Evolutionary conservation across 352 stramenopile species (phyloP).

Genomic region (Globisporangium viniferum): DNA sequence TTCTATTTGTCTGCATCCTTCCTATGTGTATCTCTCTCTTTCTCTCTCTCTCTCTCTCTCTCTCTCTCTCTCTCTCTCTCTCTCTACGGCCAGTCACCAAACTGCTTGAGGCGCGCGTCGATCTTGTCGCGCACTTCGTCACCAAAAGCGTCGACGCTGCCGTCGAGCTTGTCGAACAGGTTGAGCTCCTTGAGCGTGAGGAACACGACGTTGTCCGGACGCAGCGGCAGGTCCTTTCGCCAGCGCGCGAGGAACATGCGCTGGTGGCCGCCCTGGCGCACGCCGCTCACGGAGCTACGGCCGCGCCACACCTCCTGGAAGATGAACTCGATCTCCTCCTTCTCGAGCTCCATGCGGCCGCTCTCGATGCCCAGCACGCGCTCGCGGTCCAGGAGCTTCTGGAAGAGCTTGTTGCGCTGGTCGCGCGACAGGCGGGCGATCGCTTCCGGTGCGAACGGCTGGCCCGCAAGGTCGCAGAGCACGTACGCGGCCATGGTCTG

Average conservation of each 20-base stretch:
- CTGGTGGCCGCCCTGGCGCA: constrained; percentile 70
- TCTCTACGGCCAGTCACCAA: constrained; percentile 44
- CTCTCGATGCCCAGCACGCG: constrained; percentile 52
- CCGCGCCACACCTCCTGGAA: constrained; percentile 85
- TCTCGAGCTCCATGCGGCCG: constrained; percentile 64
- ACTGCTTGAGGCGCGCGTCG: constrained; percentile 57
- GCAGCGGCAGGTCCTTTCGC: constrained; percentile 59
- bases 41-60: background rate
- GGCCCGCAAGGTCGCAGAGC: constrained; percentile 90
- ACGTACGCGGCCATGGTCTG: constrained; percentile 95
- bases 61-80: background rate
- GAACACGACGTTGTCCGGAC: constrained; percentile 86
- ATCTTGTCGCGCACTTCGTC: constrained; percentile 63
- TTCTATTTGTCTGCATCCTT: background rate
- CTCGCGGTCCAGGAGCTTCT: constrained; percentile 80
- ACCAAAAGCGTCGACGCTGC: constrained; percentile 64
- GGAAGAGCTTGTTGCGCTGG: constrained; percentile 84
- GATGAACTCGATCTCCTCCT: constrained; percentile 88
- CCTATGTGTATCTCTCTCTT: background rate
- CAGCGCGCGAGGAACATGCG: constrained; percentile 85
- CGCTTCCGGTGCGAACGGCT: constrained; percentile 83
- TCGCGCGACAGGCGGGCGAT: constrained; percentile 72
- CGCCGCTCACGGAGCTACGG: constrained; percentile 63
- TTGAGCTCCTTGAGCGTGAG: constrained; percentile 78
- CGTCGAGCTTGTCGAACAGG: constrained; percentile 39